Evolutionary conservation across 1,139 yeast genomes (phyloP).

Genomic region (Suhomyces panamericanus): DNA sequence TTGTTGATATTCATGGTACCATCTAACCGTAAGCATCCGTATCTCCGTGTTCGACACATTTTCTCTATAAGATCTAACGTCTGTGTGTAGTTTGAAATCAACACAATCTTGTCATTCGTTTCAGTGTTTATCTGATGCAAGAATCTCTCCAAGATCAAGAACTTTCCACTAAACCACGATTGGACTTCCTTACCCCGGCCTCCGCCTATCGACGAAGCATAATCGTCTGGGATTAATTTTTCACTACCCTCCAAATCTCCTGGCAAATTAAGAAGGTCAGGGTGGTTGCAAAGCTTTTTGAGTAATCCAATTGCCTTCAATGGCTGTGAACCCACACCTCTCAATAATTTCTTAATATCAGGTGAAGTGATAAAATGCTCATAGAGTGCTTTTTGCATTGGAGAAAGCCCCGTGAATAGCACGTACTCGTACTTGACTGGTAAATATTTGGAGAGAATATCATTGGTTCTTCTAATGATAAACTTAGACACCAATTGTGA

Average conservation of each 20-base stretch:
- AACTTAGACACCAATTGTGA: constrained; percentile 81
- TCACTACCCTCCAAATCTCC: constrained; percentile 74
- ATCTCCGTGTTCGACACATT: constrained; percentile 72
- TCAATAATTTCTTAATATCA: constrained; percentile 67
- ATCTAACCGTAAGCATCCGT: constrained; percentile 82
- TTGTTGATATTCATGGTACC: constrained; percentile 92
- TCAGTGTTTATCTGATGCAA: constrained; percentile 71
- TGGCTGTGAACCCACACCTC: constrained; percentile 78
- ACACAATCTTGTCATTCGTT: constrained; percentile 90
- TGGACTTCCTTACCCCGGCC: constrained; percentile 56
- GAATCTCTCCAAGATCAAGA: constrained; percentile 69
- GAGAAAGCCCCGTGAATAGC: constrained; percentile 80
- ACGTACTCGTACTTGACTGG: constrained; percentile 97
- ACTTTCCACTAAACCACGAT: constrained; percentile 64
- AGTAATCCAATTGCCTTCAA: constrained; percentile 85
- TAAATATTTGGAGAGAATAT: constrained; percentile 85
- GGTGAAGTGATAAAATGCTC: constrained; percentile 78
- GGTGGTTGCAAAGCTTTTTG: constrained; percentile 91
- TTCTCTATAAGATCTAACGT: constrained; percentile 87
- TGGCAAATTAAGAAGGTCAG: constrained; percentile 76
- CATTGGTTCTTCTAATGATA: constrained; percentile 94
- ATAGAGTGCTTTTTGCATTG: constrained; percentile 73
- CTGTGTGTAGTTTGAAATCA: constrained; percentile 92
- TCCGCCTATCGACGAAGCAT: constrained; percentile 38
- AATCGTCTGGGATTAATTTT: constrained; percentile 71